Evolutionary conservation across 2,329 filamentous ascomycete species (phyloP).

Genomic region (Geoglossum cookeanum): DNA sequence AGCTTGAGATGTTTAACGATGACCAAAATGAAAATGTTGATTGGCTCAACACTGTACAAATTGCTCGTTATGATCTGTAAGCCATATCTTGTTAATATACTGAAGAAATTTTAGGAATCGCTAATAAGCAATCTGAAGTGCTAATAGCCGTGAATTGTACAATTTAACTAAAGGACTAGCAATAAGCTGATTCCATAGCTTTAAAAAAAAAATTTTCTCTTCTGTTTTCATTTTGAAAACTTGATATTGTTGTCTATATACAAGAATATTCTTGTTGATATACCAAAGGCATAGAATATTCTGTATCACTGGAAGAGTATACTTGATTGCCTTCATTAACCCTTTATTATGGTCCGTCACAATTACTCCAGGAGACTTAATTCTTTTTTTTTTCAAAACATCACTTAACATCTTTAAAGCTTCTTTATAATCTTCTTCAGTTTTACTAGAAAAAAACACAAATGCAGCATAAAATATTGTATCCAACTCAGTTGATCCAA

Average conservation of each 20-base stretch:
- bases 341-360: neutral
- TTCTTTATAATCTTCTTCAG: neutral
- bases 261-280: neutral
- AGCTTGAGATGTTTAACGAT: neutral
- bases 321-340: neutral
- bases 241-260: neutral
- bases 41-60: neutral
- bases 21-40: neutral
- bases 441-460: neutral
- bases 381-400: neutral
- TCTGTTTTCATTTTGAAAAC: neutral
- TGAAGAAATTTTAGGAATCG: neutral
- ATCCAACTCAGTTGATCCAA: neutral
- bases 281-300: neutral
- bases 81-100: neutral
- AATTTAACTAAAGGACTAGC: neutral
- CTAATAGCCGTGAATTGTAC: neutral
- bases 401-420: neutral
- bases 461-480: constrained; percentile 2
- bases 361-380: neutral
- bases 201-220: neutral
- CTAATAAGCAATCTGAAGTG: neutral
- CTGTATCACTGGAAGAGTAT: neutral
- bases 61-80: neutral
- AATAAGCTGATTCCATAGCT: neutral